Evolutionary conservation across 192 early-diverging fungal genomes (phyloP), one percentile per base, ranked within the genome.

Genomic region (Coemansia sp.): DNA sequence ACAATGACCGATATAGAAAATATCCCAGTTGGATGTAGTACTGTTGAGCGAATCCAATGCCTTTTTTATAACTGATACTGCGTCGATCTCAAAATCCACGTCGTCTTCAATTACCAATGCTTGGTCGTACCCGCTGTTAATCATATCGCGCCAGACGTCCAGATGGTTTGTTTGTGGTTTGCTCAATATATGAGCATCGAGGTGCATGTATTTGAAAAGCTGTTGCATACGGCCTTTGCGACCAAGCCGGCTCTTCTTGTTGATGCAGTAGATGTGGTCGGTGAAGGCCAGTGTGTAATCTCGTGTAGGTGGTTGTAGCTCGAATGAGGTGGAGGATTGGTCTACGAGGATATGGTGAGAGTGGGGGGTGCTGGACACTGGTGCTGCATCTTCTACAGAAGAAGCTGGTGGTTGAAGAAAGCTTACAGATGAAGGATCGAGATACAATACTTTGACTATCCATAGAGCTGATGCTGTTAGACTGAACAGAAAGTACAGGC

Each of bases 31-130:
- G 0, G 56, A n/a, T 5, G 1, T 18, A 1, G 73, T 48, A 4
- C 32, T 33, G 20, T 63, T 48, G 14, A 77, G 42, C 3, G 56
- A 16, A 0, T 49, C 52, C 17, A 82, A 38, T 0, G 77, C 66
- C n/a, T 55, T 64, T 14, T 28, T 50, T 17, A 80, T 72, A 4
- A 52, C 60, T 0, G 59, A 40, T 0, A 72, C 52, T 0, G 73
- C 60, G 66, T 68, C 66, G 10, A 79, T 16, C 36, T 82, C 79
- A 63, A 85, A 80, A 56, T 85, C 80, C 3, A 85, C 48, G 54
- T 85, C 76, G 50, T 85, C 84, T 29, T 85, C 84, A 20, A 83
- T 16, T 4, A 85, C 60, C 10, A 85, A 62, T 2, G 80, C 76
- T 10, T 59, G 68, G 3, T 56, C 52, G 61, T 70, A 68, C 3